Conservation (phyloP, 176 grass and related monocot species). For the Raddia guianensis region DNA sequence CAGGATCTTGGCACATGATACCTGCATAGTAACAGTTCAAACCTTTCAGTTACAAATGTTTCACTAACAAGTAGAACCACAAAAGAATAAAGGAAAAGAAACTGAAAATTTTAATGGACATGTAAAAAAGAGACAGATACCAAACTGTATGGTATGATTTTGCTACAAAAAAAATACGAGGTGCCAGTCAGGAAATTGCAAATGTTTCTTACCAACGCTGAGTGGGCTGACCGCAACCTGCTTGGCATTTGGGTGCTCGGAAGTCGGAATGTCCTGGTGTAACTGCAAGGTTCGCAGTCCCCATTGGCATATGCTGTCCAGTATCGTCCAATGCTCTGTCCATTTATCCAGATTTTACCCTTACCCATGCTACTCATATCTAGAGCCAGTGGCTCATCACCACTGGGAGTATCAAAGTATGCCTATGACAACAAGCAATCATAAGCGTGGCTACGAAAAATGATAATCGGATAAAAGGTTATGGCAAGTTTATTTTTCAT, state of each 20-base stretch:
- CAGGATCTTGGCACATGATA: slow-evolving; percentile 97
- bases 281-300: slow-evolving; percentile 71
- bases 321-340: slow-evolving; percentile 92
- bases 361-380: slow-evolving; percentile 99
- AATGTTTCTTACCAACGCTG: slow-evolving; percentile 81
- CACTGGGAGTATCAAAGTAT: slow-evolving; percentile 84
- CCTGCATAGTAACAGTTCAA: slow-evolving; percentile 52
- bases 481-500: slow-evolving; percentile 26
- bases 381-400: slow-evolving; percentile 86
- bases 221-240: slow-evolving; percentile 77
- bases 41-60: slow-evolving; percentile 11
- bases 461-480: slow-evolving; percentile 9
- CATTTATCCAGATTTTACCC: slow-evolving; percentile 98
- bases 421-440: slow-evolving; percentile 48
- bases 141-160: neutral
- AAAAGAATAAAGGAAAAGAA: neutral
- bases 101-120: neutral
- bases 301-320: slow-evolving; percentile 74
- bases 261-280: slow-evolving; percentile 73
- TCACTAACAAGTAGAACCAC: slow-evolving; percentile 6
- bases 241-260: slow-evolving; percentile 77
- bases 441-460: neutral
- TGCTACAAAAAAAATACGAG: neutral
- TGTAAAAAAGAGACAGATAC: neutral
- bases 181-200: neutral